Conservation (phyloP, 2,329 filamentous ascomycete genomes). For the Macroventuria anomochaeta region DNA sequence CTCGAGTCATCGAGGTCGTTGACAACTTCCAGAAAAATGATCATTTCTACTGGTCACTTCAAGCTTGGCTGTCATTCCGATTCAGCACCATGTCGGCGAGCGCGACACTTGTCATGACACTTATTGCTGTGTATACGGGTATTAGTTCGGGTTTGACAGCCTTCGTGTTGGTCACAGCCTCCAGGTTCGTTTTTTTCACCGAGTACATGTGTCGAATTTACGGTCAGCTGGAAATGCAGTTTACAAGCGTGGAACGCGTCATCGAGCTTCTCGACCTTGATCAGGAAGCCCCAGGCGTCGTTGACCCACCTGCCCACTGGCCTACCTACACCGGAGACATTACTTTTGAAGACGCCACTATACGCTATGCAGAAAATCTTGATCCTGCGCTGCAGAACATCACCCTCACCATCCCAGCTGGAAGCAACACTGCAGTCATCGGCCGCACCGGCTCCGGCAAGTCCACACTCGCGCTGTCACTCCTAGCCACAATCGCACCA, state of each 20-base stretch:
- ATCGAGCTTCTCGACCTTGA: constrained; percentile 81
- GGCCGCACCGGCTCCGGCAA: constrained; percentile 82
- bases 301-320: constrained; percentile 77
- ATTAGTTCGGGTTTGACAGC: constrained; percentile 80
- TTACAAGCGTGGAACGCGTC: constrained; percentile 86
- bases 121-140: constrained; percentile 76
- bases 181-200: constrained; percentile 70
- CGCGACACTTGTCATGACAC: constrained; percentile 75
- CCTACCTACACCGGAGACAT: constrained; percentile 75
- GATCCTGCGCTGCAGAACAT: constrained; percentile 74
- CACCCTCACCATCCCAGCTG: constrained; percentile 76
- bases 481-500: constrained; percentile 62
- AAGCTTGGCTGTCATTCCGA: constrained; percentile 82
- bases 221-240: constrained; percentile 87
- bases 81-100: constrained; percentile 75
- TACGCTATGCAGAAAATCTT: constrained; percentile 79
- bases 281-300: constrained; percentile 71
- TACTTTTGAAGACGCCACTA: constrained; percentile 75
- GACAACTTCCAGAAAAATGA: constrained; percentile 94
- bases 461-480: constrained; percentile 71
- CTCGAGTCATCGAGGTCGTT: constrained; percentile 78
- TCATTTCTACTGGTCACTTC: constrained; percentile 90
- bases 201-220: constrained; percentile 80
- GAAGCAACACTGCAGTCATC: constrained; percentile 78
- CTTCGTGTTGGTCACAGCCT: constrained; percentile 78